Evolutionary conservation across 495 filamentous ascomycete genomes (phyloP).

Genomic region (Talaromyces stipitatus): DNA sequence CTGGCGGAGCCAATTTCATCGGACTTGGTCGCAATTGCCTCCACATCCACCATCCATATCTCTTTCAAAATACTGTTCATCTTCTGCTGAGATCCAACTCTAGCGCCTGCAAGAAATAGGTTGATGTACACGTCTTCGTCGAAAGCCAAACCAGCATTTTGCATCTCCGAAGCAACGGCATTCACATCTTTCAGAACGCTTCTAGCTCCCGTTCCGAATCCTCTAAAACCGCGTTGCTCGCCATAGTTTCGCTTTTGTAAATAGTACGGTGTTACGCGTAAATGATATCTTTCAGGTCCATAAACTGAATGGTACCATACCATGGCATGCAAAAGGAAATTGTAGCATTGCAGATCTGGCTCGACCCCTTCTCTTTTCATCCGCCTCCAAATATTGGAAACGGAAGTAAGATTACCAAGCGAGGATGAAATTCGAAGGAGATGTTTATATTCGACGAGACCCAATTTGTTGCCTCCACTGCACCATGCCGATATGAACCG

Average conservation of each 20-base stretch:
- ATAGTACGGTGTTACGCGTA: slow-evolving; percentile 32
- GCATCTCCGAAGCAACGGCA: slow-evolving; percentile 44
- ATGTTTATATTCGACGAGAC: slow-evolving; percentile 45
- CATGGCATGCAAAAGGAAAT: slow-evolving; percentile 43
- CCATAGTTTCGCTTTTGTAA: slow-evolving; percentile 20
- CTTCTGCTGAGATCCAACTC: slow-evolving; percentile 43
- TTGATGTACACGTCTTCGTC: slow-evolving; percentile 51
- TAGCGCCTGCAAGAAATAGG: slow-evolving; percentile 46
- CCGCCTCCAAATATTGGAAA: slow-evolving; percentile 43
- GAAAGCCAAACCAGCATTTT: slow-evolving; percentile 27
- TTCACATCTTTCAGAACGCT: slow-evolving; percentile 31
- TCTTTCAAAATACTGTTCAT: slow-evolving; percentile 42
- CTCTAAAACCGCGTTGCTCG: slow-evolving; percentile 18
- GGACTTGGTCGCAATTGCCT: slow-evolving; percentile 21
- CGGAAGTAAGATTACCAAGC: slow-evolving; percentile 35
- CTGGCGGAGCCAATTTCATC: slow-evolving; percentile 19
- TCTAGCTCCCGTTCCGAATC: slow-evolving; percentile 21
- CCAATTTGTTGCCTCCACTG: slow-evolving; percentile 17
- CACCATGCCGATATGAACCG: slow-evolving; percentile 17
- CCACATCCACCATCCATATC: slow-evolving; percentile 53
- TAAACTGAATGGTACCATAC: slow-evolving; percentile 33
- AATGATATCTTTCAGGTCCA: slow-evolving; percentile 27
- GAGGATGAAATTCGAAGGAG: slow-evolving; percentile 48
- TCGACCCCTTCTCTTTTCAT: slow-evolving; percentile 29
- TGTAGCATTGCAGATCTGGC: slow-evolving; percentile 51